Evolutionary conservation across 192 early-diverging fungal species (phyloP).

Genomic region (Chytriomyces confervae): DNA sequence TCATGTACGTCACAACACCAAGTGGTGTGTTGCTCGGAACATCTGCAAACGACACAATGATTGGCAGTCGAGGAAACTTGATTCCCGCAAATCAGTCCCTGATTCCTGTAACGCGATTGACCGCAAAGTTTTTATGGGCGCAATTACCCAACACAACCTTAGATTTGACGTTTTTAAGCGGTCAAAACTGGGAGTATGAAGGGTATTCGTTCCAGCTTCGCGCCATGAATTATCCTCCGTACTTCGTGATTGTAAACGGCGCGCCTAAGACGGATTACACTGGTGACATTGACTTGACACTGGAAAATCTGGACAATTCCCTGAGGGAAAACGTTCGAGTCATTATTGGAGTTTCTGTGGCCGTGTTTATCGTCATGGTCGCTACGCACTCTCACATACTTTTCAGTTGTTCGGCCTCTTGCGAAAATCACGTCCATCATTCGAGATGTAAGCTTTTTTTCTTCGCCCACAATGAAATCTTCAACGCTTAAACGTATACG

Average conservation of each 20-base stretch:
- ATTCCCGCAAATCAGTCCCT: background rate
- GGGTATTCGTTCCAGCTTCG: too few relatives aligned
- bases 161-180: background rate
- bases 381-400: background rate
- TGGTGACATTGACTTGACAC: conserved; percentile 15
- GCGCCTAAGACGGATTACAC: conserved; percentile 9
- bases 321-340: background rate
- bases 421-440: conserved; percentile 4
- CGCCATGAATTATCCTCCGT: too few relatives aligned
- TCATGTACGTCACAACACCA: conserved; percentile 10
- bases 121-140: background rate
- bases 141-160: background rate
- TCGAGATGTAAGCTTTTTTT: background rate
- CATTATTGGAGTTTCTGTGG: conserved; percentile 3
- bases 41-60: conserved; percentile 3
- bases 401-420: background rate
- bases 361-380: conserved; percentile 3
- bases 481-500: background rate
- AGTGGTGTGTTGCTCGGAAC: background rate
- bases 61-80: background rate
- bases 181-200: background rate
- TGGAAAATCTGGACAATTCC: background rate
- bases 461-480: too few relatives aligned
- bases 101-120: background rate
- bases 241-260: too few relatives aligned